Conservation (phyloP, 83 land plant species). For the Thuja plicata region DNA sequence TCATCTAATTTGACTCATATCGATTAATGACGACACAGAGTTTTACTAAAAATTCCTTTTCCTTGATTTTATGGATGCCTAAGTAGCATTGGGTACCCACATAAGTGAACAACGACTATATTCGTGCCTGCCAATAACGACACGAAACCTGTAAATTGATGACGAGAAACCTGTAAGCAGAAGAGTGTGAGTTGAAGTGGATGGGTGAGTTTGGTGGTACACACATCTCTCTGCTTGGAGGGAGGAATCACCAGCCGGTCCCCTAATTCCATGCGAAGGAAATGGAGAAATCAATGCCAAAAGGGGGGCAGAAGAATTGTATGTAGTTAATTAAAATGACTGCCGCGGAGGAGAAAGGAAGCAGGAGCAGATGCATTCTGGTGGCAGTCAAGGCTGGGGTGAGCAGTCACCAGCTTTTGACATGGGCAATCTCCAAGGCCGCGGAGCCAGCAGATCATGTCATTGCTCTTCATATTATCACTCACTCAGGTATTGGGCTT, state of each 20-base stretch:
- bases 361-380: constrained; percentile 29
- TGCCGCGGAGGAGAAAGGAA: not conserved
- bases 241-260: too few relatives aligned
- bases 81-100: too few relatives aligned
- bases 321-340: not conserved
- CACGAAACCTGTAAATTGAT: not conserved
- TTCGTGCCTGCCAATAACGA: not conserved
- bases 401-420: constrained; percentile 48
- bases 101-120: too few relatives aligned
- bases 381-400: constrained; percentile 57
- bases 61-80: too few relatives aligned
- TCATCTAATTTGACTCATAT: too few relatives aligned
- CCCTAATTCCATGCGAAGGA: not conserved
- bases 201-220: not conserved
- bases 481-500: constrained; percentile 1
- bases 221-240: not conserved
- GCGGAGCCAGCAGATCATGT: constrained; percentile 61
- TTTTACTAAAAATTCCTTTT: too few relatives aligned
- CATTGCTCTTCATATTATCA: constrained; percentile 59
- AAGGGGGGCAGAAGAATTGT: too few relatives aligned
- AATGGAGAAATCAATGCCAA: not conserved
- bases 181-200: not conserved
- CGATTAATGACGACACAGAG: too few relatives aligned
- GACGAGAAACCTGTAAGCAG: not conserved
- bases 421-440: constrained; percentile 64